Percentiles rank a stretch among this genome's conserved stretches.
Evolutionary conservation across 495 filamentous ascomycete genomes (phyloP).

Genomic region (Pyrenula massariospora): DNA sequence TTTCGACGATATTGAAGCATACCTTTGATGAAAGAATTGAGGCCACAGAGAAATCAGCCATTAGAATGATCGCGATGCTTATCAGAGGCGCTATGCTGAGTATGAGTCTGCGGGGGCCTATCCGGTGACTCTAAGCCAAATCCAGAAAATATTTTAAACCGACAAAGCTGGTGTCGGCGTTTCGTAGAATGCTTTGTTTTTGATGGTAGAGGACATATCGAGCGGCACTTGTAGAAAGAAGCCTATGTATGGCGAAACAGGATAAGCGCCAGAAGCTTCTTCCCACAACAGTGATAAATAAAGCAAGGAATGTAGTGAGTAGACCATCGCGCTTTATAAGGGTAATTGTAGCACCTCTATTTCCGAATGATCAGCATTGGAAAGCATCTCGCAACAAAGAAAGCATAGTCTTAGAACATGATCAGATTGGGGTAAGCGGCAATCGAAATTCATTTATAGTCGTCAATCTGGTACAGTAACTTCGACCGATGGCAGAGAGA

Average conservation of each 20-base stretch:
- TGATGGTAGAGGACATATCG: conserved; percentile 3
- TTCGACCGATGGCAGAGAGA: not conserved
- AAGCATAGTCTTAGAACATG: not conserved
- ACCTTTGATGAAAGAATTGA: conserved; percentile 5
- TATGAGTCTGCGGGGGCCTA: not conserved
- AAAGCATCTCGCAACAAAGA: not conserved
- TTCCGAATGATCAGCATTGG: not conserved
- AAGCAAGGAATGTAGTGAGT: conserved; percentile 9
- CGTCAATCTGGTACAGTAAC: not conserved
- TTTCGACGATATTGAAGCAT: not conserved
- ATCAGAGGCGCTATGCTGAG: not conserved
- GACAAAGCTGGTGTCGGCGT: conserved; percentile 1
- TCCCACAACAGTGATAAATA: conserved; percentile 7
- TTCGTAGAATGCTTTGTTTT: conserved; percentile 6
- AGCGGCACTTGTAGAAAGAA: not conserved
- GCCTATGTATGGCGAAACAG: conserved; percentile 2
- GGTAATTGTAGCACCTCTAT: conserved; percentile 9
- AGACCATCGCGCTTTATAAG: conserved; percentile 3
- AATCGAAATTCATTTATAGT: not conserved
- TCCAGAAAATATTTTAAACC: not conserved
- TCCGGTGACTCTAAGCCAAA: not conserved
- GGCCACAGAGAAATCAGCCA: not conserved
- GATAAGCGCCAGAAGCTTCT: conserved; percentile 9
- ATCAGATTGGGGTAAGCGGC: not conserved
- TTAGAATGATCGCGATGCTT: not conserved